Evolutionary conservation across 768 basidiomycete species (phyloP), one percentile per base, ranked within the genome.

Genomic region (Panaeolus cyanescens): DNA sequence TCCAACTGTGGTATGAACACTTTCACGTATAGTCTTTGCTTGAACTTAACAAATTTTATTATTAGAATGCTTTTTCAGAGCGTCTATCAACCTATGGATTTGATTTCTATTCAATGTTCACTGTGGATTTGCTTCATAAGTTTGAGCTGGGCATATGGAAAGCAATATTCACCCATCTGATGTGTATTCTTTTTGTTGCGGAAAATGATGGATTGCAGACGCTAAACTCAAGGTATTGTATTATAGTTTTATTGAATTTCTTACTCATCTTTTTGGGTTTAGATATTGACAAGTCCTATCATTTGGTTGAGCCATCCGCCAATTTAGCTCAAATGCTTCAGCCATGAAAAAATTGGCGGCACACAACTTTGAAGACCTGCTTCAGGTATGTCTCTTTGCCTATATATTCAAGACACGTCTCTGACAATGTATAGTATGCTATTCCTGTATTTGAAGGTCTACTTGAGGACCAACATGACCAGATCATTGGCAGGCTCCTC

Each of bases 101-200:
- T 54, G 59, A 71, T 22, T 54, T 72, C 0, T 70, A 65, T 22
- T 32, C 45, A 2, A 74, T 77, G 64, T 65, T 78, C 8, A 74
- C 70, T 1, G 69, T 74, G 7, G 76, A 81, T 61, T 60, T 74
- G 19, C 60, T 77, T 59, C 75, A 77, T 62, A 75, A 80, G 57
- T 72, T 79, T 65, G 78, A 80, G 54, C 66, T 77, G 0, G 79
- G 80, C 7, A 73, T 77, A 1, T 79, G 75, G 75, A 79, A 78
- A 56, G 19, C 65, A 0, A 25, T 77, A 0, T 75, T 82, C 30
- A 70, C 65, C 0, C 79, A 81, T 54, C 64, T 80, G 0, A 67
- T 80, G 5, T 68, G 74, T 0, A 63, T 79, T n/a, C 64, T 79
- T 0, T 67, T 72, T 63, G 68, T 74, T 6, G 68, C 64, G 1